Evolutionary conservation across 2,329 filamentous ascomycete genomes (phyloP).

Genomic region (Aspergillus clavatus): DNA sequence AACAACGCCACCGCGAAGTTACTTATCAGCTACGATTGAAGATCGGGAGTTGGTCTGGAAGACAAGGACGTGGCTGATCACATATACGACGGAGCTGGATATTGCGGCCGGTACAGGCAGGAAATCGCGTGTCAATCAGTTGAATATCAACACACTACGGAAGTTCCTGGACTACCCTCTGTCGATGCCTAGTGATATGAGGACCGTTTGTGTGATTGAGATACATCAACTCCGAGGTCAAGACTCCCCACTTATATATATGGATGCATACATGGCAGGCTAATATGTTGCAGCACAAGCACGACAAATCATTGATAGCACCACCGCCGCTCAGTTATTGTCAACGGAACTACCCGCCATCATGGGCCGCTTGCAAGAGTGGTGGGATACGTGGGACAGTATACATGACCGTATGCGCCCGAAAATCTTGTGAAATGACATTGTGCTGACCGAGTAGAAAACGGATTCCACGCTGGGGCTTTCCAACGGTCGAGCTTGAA

Average conservation of each 20-base stretch:
- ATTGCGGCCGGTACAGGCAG: constrained; percentile 33
- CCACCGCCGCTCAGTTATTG: constrained; percentile 23
- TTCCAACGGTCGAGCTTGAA: constrained; percentile 34
- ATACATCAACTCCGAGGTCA: constrained; percentile 33
- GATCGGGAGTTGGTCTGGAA: constrained; percentile 34
- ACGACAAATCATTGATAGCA: constrained; percentile 27
- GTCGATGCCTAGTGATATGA: constrained; percentile 31
- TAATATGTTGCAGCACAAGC: constrained; percentile 18
- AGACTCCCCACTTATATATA: background rate
- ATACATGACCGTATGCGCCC: constrained; percentile 28
- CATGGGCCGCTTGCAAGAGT: constrained; percentile 28
- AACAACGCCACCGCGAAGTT: constrained; percentile 29
- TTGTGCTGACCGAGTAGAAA: constrained; percentile 19
- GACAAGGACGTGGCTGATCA: constrained; percentile 34
- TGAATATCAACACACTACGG: constrained; percentile 30
- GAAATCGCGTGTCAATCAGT: constrained; percentile 32
- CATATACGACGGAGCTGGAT: constrained; percentile 31
- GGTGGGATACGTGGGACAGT: constrained; percentile 35
- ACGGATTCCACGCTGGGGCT: constrained; percentile 33
- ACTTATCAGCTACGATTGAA: constrained; percentile 30
- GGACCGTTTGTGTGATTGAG: constrained; percentile 33
- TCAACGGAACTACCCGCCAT: constrained; percentile 27
- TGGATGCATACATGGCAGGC: background rate
- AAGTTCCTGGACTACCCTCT: constrained; percentile 34
- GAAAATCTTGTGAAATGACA: background rate